Percentiles rank a stretch among this genome's conserved stretches.
Conservation (phyloP, 148 eudicot genomes). For the Rhododendron molle region DNA sequence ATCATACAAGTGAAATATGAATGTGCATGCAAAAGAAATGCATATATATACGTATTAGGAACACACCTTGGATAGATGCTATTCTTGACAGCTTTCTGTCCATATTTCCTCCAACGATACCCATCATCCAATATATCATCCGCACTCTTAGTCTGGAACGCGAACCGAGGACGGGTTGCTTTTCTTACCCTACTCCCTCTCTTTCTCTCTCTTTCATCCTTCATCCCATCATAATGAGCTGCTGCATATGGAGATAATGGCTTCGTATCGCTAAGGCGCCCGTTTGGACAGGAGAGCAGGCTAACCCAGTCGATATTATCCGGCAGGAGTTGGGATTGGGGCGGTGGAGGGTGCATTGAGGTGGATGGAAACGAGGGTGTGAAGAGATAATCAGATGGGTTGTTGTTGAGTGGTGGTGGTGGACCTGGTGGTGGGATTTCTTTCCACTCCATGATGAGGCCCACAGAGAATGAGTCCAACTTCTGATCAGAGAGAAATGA, state of each 20-base stretch:
- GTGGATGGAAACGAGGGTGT: constrained; percentile 7
- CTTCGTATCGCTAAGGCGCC: neutral
- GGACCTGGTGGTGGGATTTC: constrained; percentile 9
- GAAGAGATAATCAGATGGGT: constrained; percentile 14
- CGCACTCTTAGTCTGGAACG: constrained; percentile 55
- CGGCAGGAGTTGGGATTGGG: constrained; percentile 15
- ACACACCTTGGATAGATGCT: constrained; percentile 53
- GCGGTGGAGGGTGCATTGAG: constrained; percentile 7
- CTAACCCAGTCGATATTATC: constrained; percentile 52
- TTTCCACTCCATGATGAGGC: constrained; percentile 13
- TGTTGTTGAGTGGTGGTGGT: neutral
- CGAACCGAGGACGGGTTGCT: constrained; percentile 41
- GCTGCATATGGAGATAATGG: neutral
- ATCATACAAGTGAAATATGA: neutral
- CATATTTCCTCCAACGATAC: constrained; percentile 73
- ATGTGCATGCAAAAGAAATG: neutral
- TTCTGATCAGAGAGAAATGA: neutral
- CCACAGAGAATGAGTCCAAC: neutral
- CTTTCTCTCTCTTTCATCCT: constrained; percentile 2
- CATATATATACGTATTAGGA: neutral
- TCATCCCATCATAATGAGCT: neutral
- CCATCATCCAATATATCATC: constrained; percentile 82
- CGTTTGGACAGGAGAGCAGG: constrained; percentile 20
- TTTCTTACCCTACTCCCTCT: constrained; percentile 18
- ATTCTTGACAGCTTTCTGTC: constrained; percentile 74